Evolutionary conservation across 352 stramenopile genomes (phyloP).

Genomic region (Globisporangium canariense): DNA sequence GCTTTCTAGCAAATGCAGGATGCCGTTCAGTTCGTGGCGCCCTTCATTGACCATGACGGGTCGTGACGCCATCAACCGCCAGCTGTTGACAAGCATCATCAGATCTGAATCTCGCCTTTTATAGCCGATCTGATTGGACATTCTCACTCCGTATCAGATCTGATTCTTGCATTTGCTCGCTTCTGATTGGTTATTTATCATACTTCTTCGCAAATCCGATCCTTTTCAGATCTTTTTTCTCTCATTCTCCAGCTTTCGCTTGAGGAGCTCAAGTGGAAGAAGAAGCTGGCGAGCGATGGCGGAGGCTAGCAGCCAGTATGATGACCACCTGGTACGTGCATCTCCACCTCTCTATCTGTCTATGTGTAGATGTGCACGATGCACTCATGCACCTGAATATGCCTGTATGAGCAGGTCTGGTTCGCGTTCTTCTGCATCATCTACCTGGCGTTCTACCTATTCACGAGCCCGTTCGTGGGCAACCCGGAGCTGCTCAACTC

Average conservation of each 20-base stretch:
- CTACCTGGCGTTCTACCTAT: constrained; percentile 88
- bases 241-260: background rate
- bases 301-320: constrained; percentile 7
- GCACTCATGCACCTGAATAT: background rate
- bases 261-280: background rate
- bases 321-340: constrained; percentile 15
- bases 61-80: background rate
- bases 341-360: no score
- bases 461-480: constrained; percentile 84
- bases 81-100: background rate
- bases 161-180: background rate
- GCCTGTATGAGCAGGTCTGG: constrained; percentile 48
- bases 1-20: no score
- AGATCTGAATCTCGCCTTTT: background rate
- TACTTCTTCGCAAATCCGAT: background rate
- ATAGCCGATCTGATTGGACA: no score
- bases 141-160: background rate
- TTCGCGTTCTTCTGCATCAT: constrained; percentile 78
- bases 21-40: no score
- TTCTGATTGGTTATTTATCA: background rate
- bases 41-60: no score
- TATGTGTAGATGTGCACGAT: background rate
- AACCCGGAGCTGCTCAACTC: constrained; percentile 81
- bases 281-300: background rate
- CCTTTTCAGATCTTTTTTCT: background rate